Base-by-base conservation (phyloP, 768 basidiomycete genomes). In the Porpolomopsis calyptriformis region DNA sequence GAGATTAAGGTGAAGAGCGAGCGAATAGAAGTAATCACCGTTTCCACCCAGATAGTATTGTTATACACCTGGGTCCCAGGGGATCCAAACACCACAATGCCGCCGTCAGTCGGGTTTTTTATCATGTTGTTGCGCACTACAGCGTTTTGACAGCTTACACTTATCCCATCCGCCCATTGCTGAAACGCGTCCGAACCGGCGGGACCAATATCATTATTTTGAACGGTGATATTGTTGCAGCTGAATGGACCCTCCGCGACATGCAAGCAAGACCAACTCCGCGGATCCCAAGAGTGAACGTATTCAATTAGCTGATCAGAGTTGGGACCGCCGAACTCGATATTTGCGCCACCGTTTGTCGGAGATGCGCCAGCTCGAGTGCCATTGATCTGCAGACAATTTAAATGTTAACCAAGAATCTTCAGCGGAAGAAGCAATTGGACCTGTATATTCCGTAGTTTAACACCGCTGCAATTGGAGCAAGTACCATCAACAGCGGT, bases 141-240 rank as follows among this genome's bases (percentile, higher is more conserved):
- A 49, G 73, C 70, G 57, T 80, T 77, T 50, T 61, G 64, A 57
- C 85, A 89, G 51, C 76, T 77, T 43, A 87, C 59, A 52, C 82
- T 85, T 54, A 89, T 81, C 4, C 86, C 86, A 56, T 88, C 86
- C 1, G 86, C 84, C 86, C 86, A 89, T 58, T 85, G 64, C 50
- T 78, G 74, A 55, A 74, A 84, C 3, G 53, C 49, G 47, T 82
- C 78, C 1, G 65, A 64, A 7, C 86, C 85, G 49, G 82, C 80
- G 2, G 86, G 85, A 3, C 84, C 89, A 35, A 91, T 79, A 51
- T 89, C 84, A 53, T 91, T 91, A 62, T 87, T 81, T 56, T 83
- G 81, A 25, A 91, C 68, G 3, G 74, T 75, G 10, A 64, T 67
- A 47, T 79, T 78, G 48, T 66, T 72, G 64, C 88, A 92, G 7